Evolutionary conservation across 139 green algal species (phyloP), one percentile per base, ranked within the genome.

Genomic region (Zygnema circumcarinatum): DNA sequence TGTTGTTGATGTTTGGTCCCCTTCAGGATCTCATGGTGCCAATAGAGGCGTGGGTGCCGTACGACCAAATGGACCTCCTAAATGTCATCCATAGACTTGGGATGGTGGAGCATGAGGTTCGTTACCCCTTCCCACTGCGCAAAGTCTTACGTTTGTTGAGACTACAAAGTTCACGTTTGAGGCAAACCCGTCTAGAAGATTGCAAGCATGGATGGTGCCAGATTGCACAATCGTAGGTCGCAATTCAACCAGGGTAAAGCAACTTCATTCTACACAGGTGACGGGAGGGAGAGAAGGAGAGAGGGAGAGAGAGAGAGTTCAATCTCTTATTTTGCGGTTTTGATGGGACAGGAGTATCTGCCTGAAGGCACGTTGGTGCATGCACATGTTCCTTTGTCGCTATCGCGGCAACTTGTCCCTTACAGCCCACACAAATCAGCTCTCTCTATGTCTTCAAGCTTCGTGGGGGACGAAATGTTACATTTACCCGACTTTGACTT

Each of bases 31-130:
- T 33, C n/a, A 56, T 92, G 54, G 52, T 86, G 0, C 62, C 72
- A 1, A 52, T 92, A 78, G 83, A 93, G 72, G 80, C 83, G 35
- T 21, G 79, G 56, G 33, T 93, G 67, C 90, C 89, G 32, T 93
- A 92, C 86, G 41, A 32, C 0, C 33, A 87, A 11, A 90, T 85
- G 25, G 89, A 92, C 39, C 53, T 93, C 40, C 75, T 94, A 39
- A 69, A 87, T 38, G 33, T 87, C n/a, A 82, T 87, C n/a, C 56
- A 87, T 41, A 2, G 52, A 36, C 31, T 82, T 2, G 81, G 81
- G 2, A 42, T 81, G 32, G 54, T 81, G 1, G 56, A 87, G 31
- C 2, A 3, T 1, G 25, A 74, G 79, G 79, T 85, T n/a, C n/a
- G n/a, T n/a, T n/a, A 25, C n/a, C n/a, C 29, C 29, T 72, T 21